phyloP scores from a whole-genome alignment of 257 asterid species.

The Nicotiana knightiana region DNA sequence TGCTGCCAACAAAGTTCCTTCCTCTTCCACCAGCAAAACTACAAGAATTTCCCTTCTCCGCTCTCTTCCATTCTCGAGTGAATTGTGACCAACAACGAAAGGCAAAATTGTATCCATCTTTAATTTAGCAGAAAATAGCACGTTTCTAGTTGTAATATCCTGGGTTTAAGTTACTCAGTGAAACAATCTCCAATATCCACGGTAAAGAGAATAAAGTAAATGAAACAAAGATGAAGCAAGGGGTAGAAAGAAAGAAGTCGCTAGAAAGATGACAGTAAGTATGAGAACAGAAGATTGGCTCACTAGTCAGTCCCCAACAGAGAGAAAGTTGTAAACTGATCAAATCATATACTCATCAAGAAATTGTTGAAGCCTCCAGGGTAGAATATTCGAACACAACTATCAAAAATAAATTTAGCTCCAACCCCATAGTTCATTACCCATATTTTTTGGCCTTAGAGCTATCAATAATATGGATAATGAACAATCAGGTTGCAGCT shows the following conservation, averaged over 20 bases:
- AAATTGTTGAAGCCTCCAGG: background rate
- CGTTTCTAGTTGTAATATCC: background rate
- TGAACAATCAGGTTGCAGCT: background rate
- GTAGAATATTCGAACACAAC: background rate
- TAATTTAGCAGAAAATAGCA: background rate
- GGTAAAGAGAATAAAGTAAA: background rate
- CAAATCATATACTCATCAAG: background rate
- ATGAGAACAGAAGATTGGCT: background rate
- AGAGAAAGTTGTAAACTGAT: no score
- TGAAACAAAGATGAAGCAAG: background rate
- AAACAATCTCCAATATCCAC: background rate
- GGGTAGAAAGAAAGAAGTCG: background rate
- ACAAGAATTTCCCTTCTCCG: background rate
- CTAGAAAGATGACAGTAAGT: background rate
- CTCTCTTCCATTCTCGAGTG: background rate
- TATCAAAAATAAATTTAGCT: background rate
- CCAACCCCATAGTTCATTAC: background rate
- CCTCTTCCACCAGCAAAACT: background rate
- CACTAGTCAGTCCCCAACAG: background rate
- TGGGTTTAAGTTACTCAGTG: background rate
- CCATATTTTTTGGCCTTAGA: background rate
- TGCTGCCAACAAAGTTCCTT: background rate
- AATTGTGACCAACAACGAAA: background rate
- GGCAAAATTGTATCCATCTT: background rate
- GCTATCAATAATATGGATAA: background rate